Conservation (phyloP, 371 early-diverging fungal species). For the Mortierella sp. region DNA sequence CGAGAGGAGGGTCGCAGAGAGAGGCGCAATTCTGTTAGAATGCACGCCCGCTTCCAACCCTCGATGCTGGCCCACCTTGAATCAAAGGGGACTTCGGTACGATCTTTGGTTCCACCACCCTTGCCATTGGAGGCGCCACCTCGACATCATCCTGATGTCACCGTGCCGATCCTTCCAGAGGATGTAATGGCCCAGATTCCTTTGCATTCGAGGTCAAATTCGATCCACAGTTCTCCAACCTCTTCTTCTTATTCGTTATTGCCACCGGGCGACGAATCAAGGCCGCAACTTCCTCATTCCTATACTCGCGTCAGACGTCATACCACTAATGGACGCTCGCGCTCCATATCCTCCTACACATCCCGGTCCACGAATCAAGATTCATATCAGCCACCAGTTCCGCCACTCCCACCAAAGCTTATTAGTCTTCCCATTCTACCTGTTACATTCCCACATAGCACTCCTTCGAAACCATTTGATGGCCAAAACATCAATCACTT, state of each 20-base stretch:
- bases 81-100: neutral
- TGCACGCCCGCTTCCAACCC: neutral
- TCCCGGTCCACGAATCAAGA: neutral
- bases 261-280: neutral
- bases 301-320: neutral
- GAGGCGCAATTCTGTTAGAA: neutral
- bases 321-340: slow-evolving; percentile 4
- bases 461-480: neutral
- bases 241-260: too few relatives aligned
- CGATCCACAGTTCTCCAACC: too few relatives aligned
- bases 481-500: neutral
- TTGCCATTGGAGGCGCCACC: slow-evolving; percentile 41
- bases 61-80: neutral
- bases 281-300: neutral
- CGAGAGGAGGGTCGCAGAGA: neutral
- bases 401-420: neutral
- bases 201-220: too few relatives aligned
- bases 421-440: too few relatives aligned
- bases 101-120: slow-evolving; percentile 27
- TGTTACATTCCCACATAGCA: neutral
- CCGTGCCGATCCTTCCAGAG: slow-evolving; percentile 24
- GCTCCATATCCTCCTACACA: neutral
- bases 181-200: slow-evolving; percentile 8
- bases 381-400: neutral
- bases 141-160: slow-evolving; percentile 32